Percentiles rank a stretch among this genome's conserved stretches.
Evolutionary conservation across 1,139 yeast species (phyloP).

Genomic region (Kodamaea sp.): DNA sequence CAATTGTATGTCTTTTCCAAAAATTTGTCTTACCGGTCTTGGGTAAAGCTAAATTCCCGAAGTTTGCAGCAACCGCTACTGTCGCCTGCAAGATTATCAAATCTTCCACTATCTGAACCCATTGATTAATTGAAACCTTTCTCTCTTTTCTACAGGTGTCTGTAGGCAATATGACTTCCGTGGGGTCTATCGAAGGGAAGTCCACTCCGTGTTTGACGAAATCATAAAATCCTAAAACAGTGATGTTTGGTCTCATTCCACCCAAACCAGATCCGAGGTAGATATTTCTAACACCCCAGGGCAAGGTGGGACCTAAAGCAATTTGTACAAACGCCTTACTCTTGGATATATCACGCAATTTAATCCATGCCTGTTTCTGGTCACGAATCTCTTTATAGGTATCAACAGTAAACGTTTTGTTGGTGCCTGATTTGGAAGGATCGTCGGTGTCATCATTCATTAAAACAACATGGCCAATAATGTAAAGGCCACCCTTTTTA

Average conservation of each 20-base stretch:
- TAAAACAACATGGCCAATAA: slow-evolving; percentile 87
- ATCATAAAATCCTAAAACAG: slow-evolving; percentile 86
- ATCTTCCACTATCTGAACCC: slow-evolving; percentile 94
- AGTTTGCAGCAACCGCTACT: slow-evolving; percentile 91
- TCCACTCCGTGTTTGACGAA: slow-evolving; percentile 44
- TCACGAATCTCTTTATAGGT: slow-evolving; percentile 63
- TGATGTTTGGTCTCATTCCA: slow-evolving; percentile 95
- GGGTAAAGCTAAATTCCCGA: slow-evolving; percentile 62
- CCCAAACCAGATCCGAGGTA: slow-evolving; percentile 92
- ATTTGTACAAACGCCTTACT: slow-evolving; percentile 94
- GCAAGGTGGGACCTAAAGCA: slow-evolving; percentile 80
- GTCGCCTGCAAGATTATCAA: slow-evolving; percentile 89
- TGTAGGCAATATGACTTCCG: slow-evolving; percentile 59
- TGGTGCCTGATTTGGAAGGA: slow-evolving; percentile 14
- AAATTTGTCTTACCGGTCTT: slow-evolving; percentile 19
- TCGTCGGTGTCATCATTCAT: slow-evolving; percentile 44
- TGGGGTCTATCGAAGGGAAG: slow-evolving; percentile 22
- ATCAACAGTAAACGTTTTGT: slow-evolving; percentile 26
- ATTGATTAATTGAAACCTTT: slow-evolving; percentile 69
- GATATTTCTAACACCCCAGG: slow-evolving; percentile 96
- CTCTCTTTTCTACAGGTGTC: slow-evolving; percentile 75
- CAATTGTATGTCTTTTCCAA: slow-evolving; percentile 17
- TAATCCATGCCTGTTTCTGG: slow-evolving; percentile 81
- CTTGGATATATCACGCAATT: slow-evolving; percentile 71
- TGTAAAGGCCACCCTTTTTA: slow-evolving; percentile 91